These are phyloP conservation scores for Dactylellina haptotyla DNA, from an alignment of 2,329 filamentous ascomycete species.

Conservation along the genomic window DNA sequence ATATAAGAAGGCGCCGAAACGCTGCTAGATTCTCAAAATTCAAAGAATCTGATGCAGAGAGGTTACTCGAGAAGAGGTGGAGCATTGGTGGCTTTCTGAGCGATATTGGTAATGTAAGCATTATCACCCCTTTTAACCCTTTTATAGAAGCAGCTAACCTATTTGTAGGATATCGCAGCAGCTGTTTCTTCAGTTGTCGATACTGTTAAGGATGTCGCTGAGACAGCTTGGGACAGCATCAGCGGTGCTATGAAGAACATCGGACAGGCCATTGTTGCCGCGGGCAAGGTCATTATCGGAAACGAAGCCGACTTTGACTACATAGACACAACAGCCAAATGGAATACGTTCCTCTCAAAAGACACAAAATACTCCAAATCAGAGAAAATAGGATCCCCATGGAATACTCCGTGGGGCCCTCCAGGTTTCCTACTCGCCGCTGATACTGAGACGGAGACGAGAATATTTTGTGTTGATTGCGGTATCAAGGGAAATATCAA, in stretches of 20 bases:
- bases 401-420: conserved; percentile 41
- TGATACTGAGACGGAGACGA: conserved; percentile 21
- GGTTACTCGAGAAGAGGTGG: conserved; percentile 35
- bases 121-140: background rate
- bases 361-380: conserved; percentile 21
- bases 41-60: background rate
- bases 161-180: conserved; percentile 17
- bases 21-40: conserved; percentile 23
- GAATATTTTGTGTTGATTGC: conserved; percentile 43
- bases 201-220: conserved; percentile 34
- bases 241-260: conserved; percentile 25
- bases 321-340: conserved; percentile 35
- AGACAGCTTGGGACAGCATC: conserved; percentile 37
- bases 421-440: conserved; percentile 27
- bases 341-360: conserved; percentile 28
- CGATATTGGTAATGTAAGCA: conserved; percentile 37
- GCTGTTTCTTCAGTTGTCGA: conserved; percentile 24
- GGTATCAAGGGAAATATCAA: conserved; percentile 35
- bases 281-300: conserved; percentile 40
- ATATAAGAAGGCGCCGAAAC: conserved; percentile 25
- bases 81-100: conserved; percentile 47
- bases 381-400: conserved; percentile 27
- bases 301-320: conserved; percentile 42
- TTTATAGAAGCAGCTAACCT: background rate
- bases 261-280: conserved; percentile 24